Evolutionary conservation across 805 yeast species (phyloP).

Genomic region (Spathaspora boniae): DNA sequence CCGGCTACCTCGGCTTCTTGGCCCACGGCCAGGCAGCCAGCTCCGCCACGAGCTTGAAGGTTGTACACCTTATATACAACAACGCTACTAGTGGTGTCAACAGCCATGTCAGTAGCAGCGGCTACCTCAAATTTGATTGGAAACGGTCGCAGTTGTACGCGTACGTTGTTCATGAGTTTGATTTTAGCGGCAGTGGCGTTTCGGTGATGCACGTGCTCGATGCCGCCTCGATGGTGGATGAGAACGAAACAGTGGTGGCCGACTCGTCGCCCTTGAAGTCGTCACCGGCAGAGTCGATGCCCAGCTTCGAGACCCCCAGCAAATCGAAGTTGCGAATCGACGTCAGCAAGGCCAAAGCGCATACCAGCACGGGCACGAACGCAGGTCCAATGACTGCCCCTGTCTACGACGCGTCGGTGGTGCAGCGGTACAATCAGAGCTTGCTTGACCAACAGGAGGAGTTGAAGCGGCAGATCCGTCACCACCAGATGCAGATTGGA

Average conservation of each 20-base stretch:
- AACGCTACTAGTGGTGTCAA: no score
- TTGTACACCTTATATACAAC: slow-evolving; percentile 31
- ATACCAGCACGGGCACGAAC: neutral
- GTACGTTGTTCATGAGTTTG: slow-evolving; percentile 24
- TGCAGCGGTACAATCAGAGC: slow-evolving; percentile 15
- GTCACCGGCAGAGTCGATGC: slow-evolving; percentile 14
- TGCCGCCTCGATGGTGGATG: slow-evolving; percentile 27
- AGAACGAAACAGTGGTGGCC: slow-evolving; percentile 39
- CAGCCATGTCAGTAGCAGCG: slow-evolving; percentile 10
- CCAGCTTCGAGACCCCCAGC: slow-evolving; percentile 11
- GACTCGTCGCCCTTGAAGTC: slow-evolving; percentile 35
- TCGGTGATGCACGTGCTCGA: slow-evolving; percentile 4
- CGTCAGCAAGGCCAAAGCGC: slow-evolving; percentile 7
- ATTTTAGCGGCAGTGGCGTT: slow-evolving; percentile 6
- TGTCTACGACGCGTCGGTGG: slow-evolving; percentile 26
- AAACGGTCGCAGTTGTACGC: slow-evolving; percentile 14
- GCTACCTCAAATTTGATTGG: slow-evolving; percentile 6
- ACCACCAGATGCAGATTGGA: slow-evolving; percentile 1
- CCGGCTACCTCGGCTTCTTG: slow-evolving; percentile 34
- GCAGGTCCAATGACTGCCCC: slow-evolving; percentile 36
- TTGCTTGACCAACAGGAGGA: slow-evolving; percentile 13
- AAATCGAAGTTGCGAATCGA: slow-evolving; percentile 8
- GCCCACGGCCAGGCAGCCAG: slow-evolving; percentile 24
- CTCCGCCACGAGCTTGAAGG: slow-evolving; percentile 18
- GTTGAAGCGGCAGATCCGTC: neutral